Base-by-base conservation (phyloP, 116 monocot species). In the Iris pallida region DNA sequence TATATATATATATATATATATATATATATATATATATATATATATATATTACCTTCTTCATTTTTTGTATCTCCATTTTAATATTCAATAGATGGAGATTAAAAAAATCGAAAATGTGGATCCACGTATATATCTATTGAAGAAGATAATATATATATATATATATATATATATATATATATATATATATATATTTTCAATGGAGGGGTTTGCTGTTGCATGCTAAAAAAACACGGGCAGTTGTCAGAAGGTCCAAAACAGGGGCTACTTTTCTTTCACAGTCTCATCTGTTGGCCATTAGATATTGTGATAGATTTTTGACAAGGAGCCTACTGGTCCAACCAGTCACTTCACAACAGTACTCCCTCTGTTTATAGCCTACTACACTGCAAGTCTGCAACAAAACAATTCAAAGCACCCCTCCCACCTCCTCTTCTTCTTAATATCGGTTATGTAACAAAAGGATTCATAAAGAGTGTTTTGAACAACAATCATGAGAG, bases 271-370 rank as follows among this genome's bases (percentile, higher is more conserved):
- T 73, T 68, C 70, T 20, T 63, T 70, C 61, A 61, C 68, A 63
- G 68, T 62, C 72, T 19, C 64, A 45, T 57, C 85, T 63, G 71
- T 71, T 89, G 68, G 64, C 74, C 68, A 77, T 60, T 73, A 73
- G 83, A 80, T 57, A 73, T 20, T 56, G 16, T 44, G 74, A 73
- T 71, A 45, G 79, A 83, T 83, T 70, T 82, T 85, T 80, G 85
- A 75, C 78, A 86, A 73, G 76, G 64, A 81, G 86, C 81, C 80
- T 78, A 69, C 80, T 78, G 78, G 78, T 70, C 76, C 17, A 76
- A 80, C 75, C 76, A 83, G 92, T 88, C 92, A 88, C 85, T 83
- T 85, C 85, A 71, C 58, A 76, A 77, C 85, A 88, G 92, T 88
- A 76, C 85, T 73, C 68, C 54, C 78, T 73, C 85, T 82, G 82